Evolutionary conservation across 2,329 filamentous ascomycete species (phyloP), one percentile per base, ranked within the genome.

Genomic region (Monilinia aucupariae): DNA sequence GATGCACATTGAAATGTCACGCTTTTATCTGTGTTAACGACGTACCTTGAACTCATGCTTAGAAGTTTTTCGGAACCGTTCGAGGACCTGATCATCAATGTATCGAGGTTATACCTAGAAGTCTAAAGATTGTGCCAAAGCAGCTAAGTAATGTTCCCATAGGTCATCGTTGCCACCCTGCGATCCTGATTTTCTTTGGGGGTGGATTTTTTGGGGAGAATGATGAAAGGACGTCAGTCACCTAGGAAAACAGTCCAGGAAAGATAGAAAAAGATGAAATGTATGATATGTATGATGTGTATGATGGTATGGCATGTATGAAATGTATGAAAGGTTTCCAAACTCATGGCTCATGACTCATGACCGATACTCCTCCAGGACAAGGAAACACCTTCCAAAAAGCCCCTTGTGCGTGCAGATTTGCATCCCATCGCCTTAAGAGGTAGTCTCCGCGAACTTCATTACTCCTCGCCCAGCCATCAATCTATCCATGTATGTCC

Each of bases 161-260:
- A 30, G 32, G 25, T 27, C 45, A 17, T 8, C 53, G 39, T 55
- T 55, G 45, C 53, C 45, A 55, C 53, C 53, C 45, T 55, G 53
- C 20, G 25, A 45, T 55, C 39, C 39, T 22, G 17, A 55, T 32
- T 32, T 43, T 32, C n/a, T 41, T 22, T n/a, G n/a, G n/a, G 27
- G 3, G 6, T 30, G 3, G 3, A 3, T 30, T 30, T 30, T 32
- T 51, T 27, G 20, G 20, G 25, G 45, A 55, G 53, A 45, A 55
- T 30, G 53, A 43, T 32, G 53, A 55, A 55, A 55, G 25, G 45
- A 32, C 10, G 4, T 39, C 15, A 39, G 22, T 25, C 30, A 32
- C 1, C 17, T 45, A 45, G 37, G 10, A 45, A 22, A 32, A 2
- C 7, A n/a, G 17, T 25, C 3, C 43, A 32, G 17, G 53, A 45